phyloP scores from a whole-genome alignment of 2,329 filamentous ascomycete species.

The Penicillium griseofulvum region DNA sequence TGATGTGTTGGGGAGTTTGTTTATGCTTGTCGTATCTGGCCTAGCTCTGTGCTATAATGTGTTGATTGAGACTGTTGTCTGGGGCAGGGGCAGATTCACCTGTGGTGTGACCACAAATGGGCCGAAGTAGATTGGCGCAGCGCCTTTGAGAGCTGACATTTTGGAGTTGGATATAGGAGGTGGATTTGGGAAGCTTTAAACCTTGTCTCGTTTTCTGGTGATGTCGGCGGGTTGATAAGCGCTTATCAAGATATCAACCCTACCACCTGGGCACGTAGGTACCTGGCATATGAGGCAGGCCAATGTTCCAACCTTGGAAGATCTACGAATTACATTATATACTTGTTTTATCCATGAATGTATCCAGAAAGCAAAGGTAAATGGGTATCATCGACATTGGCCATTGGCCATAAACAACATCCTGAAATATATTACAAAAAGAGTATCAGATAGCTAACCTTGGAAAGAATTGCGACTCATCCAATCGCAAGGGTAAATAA shows the following conservation, averaged over 20 bases:
- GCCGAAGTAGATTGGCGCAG: conserved; percentile 63
- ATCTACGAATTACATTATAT: background rate
- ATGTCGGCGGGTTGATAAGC: conserved; percentile 6
- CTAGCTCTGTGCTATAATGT: background rate
- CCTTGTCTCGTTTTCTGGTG: background rate
- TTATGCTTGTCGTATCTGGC: background rate
- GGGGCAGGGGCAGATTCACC: conserved; percentile 42
- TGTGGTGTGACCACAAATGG: conserved; percentile 73
- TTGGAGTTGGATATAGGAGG: conserved; percentile 1
- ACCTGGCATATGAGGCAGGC: too few relatives aligned
- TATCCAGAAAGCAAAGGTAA: conserved; percentile 3
- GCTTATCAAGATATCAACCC: conserved; percentile 1
- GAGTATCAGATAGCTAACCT: conserved; percentile 1
- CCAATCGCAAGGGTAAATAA: background rate
- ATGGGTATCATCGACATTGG: conserved; percentile 29
- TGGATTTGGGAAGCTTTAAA: too few relatives aligned
- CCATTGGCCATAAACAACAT: conserved; percentile 24
- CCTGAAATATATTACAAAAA: conserved; percentile 26
- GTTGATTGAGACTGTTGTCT: background rate
- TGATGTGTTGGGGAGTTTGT: background rate
- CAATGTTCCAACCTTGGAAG: background rate
- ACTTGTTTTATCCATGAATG: background rate
- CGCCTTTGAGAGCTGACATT: conserved; percentile 33
- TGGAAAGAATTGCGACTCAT: background rate
- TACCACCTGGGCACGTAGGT: too few relatives aligned